A percentile compares a stretch with the other conserved stretches of the same genome.
Conservation (phyloP, 2,329 filamentous ascomycete species). For the Calonectria pseudoreteaudii region DNA sequence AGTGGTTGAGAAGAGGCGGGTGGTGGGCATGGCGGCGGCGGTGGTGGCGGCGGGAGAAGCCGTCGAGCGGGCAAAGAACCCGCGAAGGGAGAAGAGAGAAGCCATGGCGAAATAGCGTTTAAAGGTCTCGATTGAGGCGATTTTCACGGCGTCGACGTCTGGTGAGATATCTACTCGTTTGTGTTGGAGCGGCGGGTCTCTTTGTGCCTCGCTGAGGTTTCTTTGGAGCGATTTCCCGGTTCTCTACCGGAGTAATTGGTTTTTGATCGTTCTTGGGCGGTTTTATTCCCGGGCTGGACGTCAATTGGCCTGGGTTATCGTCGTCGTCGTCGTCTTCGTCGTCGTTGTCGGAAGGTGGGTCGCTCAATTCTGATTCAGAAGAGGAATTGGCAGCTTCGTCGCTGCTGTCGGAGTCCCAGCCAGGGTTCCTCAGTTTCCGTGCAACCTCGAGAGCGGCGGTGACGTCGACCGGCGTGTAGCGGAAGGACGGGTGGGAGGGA, state of each 20-base stretch:
- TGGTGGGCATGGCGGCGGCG: conserved; percentile 17
- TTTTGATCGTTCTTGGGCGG: background rate
- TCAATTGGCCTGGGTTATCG: background rate
- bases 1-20: conserved; percentile 49
- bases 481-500: conserved; percentile 24
- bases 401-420: background rate
- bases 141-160: background rate
- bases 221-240: background rate
- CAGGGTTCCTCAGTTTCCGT: background rate
- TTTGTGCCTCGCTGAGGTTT: background rate
- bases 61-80: conserved; percentile 44
- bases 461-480: conserved; percentile 19
- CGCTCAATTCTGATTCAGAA: background rate
- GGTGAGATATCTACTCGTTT: background rate
- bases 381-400: background rate
- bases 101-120: conserved; percentile 39
- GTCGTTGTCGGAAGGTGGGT: background rate
- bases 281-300: background rate
- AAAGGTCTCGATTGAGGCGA: conserved; percentile 3
- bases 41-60: background rate
- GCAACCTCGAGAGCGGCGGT: conserved; percentile 3
- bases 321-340: conserved; percentile 7
- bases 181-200: background rate
- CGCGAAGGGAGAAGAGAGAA: conserved; percentile 45
- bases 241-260: background rate